Base-by-base conservation (phyloP, 2,329 filamentous ascomycete species). In the Ophiostoma sp. region DNA sequence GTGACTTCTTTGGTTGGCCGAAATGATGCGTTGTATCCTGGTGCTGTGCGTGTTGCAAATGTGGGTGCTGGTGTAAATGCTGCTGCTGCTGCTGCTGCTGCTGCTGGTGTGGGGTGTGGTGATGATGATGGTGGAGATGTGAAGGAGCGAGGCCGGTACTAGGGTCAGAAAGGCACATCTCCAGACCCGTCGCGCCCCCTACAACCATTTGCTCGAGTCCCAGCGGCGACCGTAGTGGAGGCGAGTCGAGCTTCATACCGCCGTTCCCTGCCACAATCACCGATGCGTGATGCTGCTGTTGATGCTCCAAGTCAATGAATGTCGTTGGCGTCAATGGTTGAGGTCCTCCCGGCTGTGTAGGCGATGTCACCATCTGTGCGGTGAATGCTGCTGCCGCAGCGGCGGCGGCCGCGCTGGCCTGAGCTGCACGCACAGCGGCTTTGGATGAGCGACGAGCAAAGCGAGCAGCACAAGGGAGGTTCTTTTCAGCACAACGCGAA, bases 391-490 rank as follows among this genome's bases (percentile, higher is more conserved):
- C 79, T 0, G 82, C 79, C 17, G 80, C 80, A 45, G 73, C 73
- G 8, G 39, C 70, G 17, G 73, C 79, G 0, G 82, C 79, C n/a
- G 80, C 80, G 50, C 72, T 81, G 45, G 82, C 82, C 72, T 85
- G 84, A 3, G 84, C 83, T 1, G 82, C 83, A 22, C 85, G 81
- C 15, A 83, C 77, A 1, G 83, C 84, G 2, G 82, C 83, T 77
- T 87, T 88, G 36, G 84, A 84, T 1, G 86, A 85, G 42, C 87
- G 81, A 31, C 86, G 81, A 1, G 87, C 86, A 78, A 84, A 88
- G 17, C 87, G 81, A 1, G 85, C 83, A 4, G 82, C 83, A 76
- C 87, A 85, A 1, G 81, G 78, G n/a, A 87, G 78, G 72, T 82
- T 83, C 78, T 87, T 87, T 61, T 86, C 84, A 6, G 81, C 78